These are phyloP conservation scores for Artemisia annua DNA, from an alignment of 129 eudicot species.

Conservation along the genomic window DNA sequence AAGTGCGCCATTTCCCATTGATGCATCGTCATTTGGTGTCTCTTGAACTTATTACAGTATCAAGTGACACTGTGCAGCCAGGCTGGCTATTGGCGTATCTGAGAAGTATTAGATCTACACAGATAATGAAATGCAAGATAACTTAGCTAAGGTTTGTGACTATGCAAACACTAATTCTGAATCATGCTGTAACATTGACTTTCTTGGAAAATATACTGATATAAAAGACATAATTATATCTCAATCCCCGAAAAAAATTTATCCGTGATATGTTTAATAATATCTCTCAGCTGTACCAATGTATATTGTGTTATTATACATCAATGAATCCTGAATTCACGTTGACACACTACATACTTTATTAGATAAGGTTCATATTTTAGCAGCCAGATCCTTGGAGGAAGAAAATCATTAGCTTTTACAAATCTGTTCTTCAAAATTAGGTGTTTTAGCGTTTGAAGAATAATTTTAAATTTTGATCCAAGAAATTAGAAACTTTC, in stretches of 20 bases:
- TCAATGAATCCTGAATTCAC: background rate
- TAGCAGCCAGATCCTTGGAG: too few relatives aligned
- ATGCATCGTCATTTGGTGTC: background rate
- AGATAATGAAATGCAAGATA: conserved; percentile 57
- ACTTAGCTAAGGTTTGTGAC: conserved; percentile 72
- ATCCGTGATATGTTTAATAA: background rate
- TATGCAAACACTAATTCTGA: conserved; percentile 3
- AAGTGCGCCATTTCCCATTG: too few relatives aligned
- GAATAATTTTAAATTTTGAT: too few relatives aligned
- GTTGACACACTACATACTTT: background rate
- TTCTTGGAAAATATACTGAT: background rate
- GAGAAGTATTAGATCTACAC: conserved; percentile 54
- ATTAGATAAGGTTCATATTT: too few relatives aligned
- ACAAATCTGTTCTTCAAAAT: too few relatives aligned
- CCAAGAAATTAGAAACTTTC: too few relatives aligned
- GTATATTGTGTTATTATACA: background rate
- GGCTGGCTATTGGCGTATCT: conserved; percentile 77
- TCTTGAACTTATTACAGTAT: background rate
- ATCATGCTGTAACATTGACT: background rate
- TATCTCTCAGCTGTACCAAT: background rate
- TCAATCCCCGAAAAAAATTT: background rate
- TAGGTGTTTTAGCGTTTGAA: too few relatives aligned
- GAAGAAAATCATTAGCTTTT: too few relatives aligned
- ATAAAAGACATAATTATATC: background rate
- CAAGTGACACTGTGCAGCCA: conserved; percentile 80